These are phyloP conservation scores for Filobasidium uniguttulatum DNA, from an alignment of 1,284 basidiomycete genomes.

Conservation along the genomic window DNA sequence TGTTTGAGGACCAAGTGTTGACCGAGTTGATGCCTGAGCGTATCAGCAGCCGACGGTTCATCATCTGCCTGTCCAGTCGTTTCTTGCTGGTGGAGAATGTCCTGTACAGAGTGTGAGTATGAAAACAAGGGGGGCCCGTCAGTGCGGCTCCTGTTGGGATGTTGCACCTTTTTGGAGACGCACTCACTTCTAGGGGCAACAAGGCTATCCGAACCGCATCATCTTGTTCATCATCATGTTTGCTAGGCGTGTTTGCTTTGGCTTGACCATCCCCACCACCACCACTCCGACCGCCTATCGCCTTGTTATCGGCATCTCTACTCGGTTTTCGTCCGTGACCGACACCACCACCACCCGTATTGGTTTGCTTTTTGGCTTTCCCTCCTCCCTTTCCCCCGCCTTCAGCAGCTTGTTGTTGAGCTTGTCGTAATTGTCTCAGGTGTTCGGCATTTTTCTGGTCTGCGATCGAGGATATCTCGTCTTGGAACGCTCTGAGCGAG, in stretches of 20 bases:
- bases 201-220: no score
- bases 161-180: no score
- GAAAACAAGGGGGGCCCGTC: no score
- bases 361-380: conserved; percentile 24
- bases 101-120: not conserved
- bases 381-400: conserved; percentile 11
- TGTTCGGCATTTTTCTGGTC: conserved; percentile 20
- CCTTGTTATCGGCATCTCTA: conserved; percentile 9
- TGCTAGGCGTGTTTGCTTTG: conserved; percentile 10
- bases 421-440: not conserved
- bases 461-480: conserved; percentile 32
- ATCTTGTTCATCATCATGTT: conserved; percentile 25
- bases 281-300: conserved; percentile 17
- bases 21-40: conserved; percentile 25
- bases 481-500: conserved; percentile 34
- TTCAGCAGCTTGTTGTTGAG: not conserved
- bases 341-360: conserved; percentile 27
- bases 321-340: conserved; percentile 27
- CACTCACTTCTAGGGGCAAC: conserved; percentile 2
- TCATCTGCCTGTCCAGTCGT: conserved; percentile 1
- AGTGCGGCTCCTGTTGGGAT: no score
- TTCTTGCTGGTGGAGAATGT: not conserved
- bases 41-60: conserved; percentile 23
- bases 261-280: conserved; percentile 9
- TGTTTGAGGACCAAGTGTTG: conserved; percentile 25